Evolutionary conservation across 495 filamentous ascomycete species (phyloP).

Genomic region (Daldinia concentrica): DNA sequence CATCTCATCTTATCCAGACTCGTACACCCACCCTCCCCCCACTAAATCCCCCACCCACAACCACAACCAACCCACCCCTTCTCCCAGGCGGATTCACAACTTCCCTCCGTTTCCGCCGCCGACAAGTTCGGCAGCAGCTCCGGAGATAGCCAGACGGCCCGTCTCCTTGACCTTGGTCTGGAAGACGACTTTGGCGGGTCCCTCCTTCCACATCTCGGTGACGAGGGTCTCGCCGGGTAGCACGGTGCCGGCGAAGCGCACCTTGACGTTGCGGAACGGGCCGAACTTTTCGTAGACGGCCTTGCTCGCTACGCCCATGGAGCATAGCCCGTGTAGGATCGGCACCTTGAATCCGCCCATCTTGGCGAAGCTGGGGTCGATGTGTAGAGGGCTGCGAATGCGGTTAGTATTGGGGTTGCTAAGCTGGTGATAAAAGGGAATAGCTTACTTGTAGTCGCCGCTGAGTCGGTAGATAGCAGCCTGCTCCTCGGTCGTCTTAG

Average conservation of each 20-base stretch:
- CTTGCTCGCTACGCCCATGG: slow-evolving; percentile 91
- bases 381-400: slow-evolving; percentile 79
- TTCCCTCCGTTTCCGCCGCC: slow-evolving; percentile 25
- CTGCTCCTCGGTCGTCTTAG: slow-evolving; percentile 92
- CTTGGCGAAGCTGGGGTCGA: slow-evolving; percentile 94
- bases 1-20: neutral
- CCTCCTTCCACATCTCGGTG: slow-evolving; percentile 99
- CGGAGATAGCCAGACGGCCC: slow-evolving; percentile 89
- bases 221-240: slow-evolving; percentile 91
- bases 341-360: slow-evolving; percentile 95
- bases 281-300: slow-evolving; percentile 87
- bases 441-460: slow-evolving; percentile 76
- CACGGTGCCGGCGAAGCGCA: slow-evolving; percentile 92
- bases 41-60: neutral
- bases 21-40: neutral
- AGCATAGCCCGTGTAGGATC: slow-evolving; percentile 96
- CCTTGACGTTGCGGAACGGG: slow-evolving; percentile 91
- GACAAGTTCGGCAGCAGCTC: slow-evolving; percentile 86
- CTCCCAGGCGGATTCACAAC: slow-evolving; percentile 18
- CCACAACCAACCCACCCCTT: neutral
- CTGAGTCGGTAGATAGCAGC: slow-evolving; percentile 94
- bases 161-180: slow-evolving; percentile 96
- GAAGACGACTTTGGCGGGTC: slow-evolving; percentile 80
- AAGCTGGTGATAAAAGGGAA: neutral
- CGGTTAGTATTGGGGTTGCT: neutral